Base-by-base conservation (phyloP, 306 rosid genomes). In the Begonia fuchsioides region DNA sequence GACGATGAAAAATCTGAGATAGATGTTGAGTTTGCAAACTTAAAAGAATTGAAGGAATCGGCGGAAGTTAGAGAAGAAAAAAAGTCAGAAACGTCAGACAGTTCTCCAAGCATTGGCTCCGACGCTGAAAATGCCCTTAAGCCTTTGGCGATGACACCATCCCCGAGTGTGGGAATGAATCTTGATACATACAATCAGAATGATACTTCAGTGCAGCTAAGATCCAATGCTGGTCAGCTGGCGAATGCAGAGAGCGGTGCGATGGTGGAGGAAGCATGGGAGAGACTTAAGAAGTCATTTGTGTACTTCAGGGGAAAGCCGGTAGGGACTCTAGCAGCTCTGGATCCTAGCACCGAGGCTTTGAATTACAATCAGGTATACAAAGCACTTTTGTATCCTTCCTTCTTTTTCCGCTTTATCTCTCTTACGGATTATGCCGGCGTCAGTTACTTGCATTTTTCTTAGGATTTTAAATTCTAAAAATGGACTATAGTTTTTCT, bases 211-310 rank as follows among this genome's bases (percentile, higher is more conserved):
- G 17, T 47, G 12, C 12, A 13, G 15, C 15, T 32, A 14, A 51
- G 40, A 51, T 51, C 55, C 41, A 20, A 9, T 49, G 39, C 49
- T 17, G 46, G 57, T 6, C 32, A 18, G 32, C 54, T 32, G 11
- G 39, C 38, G 14, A 39, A 39, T 17, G 47, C 15, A 53, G 57
- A 38, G 48, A 39, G 40, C 20, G 10, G 26, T 39, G 63, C 53
- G 15, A 63, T 63, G 69, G 46, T 50, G 48, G 53, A 50, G 17
- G 69, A 56, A 50, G 69, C 69, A n/a, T 64, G 69, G 69, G 52
- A 64, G 47, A 38, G 48, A 20, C 63, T 64, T 17, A 35, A 45
- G 32, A 35, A 50, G 15, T 51, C 69, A 0, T 44, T 10, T 41
- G 69, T 64, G 6, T 44, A 32, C 53, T 56, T 32, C 52, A 14